Evolutionary conservation across 2,329 filamentous ascomycete species (phyloP).

Genomic region (Sporothrix pallida): DNA sequence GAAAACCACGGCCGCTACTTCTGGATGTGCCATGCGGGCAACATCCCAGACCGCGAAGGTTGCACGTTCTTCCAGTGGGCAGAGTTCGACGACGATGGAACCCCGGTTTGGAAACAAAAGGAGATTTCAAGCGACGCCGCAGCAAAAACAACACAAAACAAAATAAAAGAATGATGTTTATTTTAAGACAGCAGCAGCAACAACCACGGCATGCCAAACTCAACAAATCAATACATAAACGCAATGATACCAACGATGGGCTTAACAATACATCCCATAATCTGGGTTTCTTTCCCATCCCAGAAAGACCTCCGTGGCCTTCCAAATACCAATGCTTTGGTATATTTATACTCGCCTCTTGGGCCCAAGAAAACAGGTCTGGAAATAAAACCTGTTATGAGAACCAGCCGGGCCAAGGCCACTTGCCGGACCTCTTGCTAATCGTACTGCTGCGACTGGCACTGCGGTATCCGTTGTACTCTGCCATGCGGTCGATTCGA

Average conservation of each 20-base stretch:
- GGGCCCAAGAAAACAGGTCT: background rate
- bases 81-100: conserved; percentile 83
- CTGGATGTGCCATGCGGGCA: conserved; percentile 89
- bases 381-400: conserved; percentile 28
- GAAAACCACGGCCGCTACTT: conserved; percentile 79
- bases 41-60: conserved; percentile 68
- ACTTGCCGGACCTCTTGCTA: conserved; percentile 38
- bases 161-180: background rate
- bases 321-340: background rate
- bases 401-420: conserved; percentile 41
- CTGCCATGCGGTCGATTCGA: conserved; percentile 3
- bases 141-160: background rate
- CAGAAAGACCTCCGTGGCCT: background rate
- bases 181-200: background rate
- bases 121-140: background rate
- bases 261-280: background rate
- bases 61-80: conserved; percentile 88
- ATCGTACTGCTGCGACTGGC: conserved; percentile 35
- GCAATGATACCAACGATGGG: background rate
- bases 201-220: too few species aligned
- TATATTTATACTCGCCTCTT: background rate
- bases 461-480: conserved; percentile 28
- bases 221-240: background rate
- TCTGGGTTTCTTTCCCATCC: too few species aligned
- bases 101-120: conserved; percentile 65